Base-by-base conservation (phyloP, 257 asterid genomes). In the Fraxinus anomala region DNA sequence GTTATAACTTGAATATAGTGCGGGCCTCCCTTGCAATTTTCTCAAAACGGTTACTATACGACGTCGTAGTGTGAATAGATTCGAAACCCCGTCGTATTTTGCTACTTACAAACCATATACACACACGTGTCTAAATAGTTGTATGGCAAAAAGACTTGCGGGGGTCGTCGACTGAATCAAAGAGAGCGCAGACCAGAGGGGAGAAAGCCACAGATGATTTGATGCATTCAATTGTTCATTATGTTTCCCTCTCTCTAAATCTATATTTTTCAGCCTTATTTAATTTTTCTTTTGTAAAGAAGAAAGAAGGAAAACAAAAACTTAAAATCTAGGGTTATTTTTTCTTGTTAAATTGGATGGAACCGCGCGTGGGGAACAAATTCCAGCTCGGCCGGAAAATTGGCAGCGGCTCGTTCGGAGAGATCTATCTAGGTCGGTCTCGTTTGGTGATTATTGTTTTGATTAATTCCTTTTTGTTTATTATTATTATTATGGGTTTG, bases 331-430 rank as follows among this genome's bases (percentile, higher is more conserved):
- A 9, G 78, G 72, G 82, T 78, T 30, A 71, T 63, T 21, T 75
- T 16, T 71, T 63, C 21, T 12, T 67, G 34, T 65, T 66, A 39
- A 68, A 33, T 82, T 82, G 47, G 67, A 90, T 90, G 94, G 94
- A 90, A 86, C 91, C 91, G 80, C 92, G 91, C 26, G 90, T 90
- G 79, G 94, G 92, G 71, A 88, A 86, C 74, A 90, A 83, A 86
- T 90, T 80, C 65, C 88, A 92, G 39, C 66, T 90, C 72, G 94
- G 94, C 24, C 82, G 92, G 79, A 90, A 90, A 83, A 90, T 90
- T 70, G 94, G 94, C 73, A 86, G 92, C 66, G 94, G 94, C 74
- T 90, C 94, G 21, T 90, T 90, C 78, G 94, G 92, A 61, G 92
- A 90, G 87, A 90, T 90, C 84, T 85, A 90, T 76, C 73, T 85